Conservation (phyloP, 805 yeast genomes). For the Metschnikowia cerradonensis region DNA sequence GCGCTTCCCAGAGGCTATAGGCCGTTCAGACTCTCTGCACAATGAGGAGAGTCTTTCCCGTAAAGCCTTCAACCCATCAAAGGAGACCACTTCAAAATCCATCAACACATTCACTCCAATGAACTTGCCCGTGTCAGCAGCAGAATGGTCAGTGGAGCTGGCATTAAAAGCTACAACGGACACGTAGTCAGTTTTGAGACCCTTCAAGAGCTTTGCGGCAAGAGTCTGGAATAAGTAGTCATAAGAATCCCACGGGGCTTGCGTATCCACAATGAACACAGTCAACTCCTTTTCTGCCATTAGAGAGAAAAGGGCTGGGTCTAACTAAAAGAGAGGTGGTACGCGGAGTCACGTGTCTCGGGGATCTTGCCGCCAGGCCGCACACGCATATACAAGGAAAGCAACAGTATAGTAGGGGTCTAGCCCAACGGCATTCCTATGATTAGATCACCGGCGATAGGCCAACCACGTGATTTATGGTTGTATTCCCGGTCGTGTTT, state of each 20-base stretch:
- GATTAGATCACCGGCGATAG: background rate
- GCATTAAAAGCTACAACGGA: slow-evolving; percentile 30
- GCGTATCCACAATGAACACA: slow-evolving; percentile 48
- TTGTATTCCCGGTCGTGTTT: background rate
- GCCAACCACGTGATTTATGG: background rate
- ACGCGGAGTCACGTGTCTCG: slow-evolving; percentile 1
- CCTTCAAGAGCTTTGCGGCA: slow-evolving; percentile 35
- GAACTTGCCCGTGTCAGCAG: slow-evolving; percentile 14
- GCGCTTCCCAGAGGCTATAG: background rate
- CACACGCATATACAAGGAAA: background rate
- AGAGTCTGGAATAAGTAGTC: slow-evolving; percentile 40
- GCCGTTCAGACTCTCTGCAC: background rate
- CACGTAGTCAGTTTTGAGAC: slow-evolving; percentile 41
- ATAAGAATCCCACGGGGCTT: slow-evolving; percentile 40
- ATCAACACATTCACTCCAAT: slow-evolving; percentile 14
- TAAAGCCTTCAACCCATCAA: slow-evolving; percentile 11
- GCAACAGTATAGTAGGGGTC: background rate
- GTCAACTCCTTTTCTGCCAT: slow-evolving; percentile 42
- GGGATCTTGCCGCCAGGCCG: background rate
- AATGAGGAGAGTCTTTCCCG: slow-evolving; percentile 8
- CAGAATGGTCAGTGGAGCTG: slow-evolving; percentile 13
- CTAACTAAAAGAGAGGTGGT: background rate
- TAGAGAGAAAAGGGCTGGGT: background rate
- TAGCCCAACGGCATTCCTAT: background rate
- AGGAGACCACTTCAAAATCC: slow-evolving; percentile 21